Conservation (phyloP, 2,329 filamentous ascomycete genomes). For the Apiospora pterosperma region DNA sequence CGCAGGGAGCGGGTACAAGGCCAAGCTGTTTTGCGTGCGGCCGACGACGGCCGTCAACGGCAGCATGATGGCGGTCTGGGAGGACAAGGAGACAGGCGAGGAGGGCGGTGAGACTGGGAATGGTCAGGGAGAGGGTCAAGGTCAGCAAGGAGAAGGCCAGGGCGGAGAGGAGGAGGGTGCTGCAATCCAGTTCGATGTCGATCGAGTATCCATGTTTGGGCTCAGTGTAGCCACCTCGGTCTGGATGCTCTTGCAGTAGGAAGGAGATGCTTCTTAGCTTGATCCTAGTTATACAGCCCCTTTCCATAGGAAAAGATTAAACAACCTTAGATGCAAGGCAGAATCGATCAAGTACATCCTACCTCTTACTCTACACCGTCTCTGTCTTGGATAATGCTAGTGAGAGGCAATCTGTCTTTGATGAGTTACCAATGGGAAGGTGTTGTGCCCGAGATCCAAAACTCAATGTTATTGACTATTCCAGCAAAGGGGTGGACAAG, state of each 20-base stretch:
- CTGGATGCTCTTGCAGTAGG: neutral
- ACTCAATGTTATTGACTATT: too few species aligned
- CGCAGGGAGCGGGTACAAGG: accelerated
- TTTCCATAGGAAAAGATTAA: too few species aligned
- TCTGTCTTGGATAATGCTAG: too few species aligned
- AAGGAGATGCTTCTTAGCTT: neutral
- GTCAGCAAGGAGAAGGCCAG: too few species aligned
- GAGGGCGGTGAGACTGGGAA: neutral
- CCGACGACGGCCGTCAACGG: neutral
- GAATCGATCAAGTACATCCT: too few species aligned
- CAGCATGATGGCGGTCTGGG: neutral
- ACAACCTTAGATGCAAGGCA: too few species aligned
- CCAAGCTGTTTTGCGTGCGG: neutral
- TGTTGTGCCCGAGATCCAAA: too few species aligned
- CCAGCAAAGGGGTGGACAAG: too few species aligned
- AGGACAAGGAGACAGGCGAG: neutral
- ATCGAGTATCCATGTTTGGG: neutral
- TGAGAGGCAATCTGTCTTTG: too few species aligned
- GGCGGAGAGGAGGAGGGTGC: neutral
- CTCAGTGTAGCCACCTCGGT: neutral
- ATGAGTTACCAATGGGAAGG: too few species aligned
- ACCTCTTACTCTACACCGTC: too few species aligned
- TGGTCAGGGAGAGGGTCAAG: neutral
- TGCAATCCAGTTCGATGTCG: neutral
- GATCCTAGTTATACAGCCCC: too few species aligned